A percentile compares a stretch with the other conserved stretches of the same genome.
phyloP scores from a whole-genome alignment of 208 protist species.

The Trypanosoma lewisi region DNA sequence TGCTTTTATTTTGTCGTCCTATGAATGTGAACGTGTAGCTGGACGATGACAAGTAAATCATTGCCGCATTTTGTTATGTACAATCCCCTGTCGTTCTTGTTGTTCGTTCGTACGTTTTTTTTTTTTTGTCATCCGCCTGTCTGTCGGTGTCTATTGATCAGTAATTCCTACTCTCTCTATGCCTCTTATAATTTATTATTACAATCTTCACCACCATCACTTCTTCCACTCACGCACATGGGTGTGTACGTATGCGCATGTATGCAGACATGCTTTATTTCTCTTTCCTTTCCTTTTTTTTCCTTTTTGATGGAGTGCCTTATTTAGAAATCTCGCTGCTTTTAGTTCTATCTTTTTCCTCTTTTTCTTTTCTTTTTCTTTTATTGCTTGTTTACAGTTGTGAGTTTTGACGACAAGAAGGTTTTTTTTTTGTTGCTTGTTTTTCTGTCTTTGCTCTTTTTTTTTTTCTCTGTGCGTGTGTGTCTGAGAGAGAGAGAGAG shows the following conservation, averaged over 20 bases:
- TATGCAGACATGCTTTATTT: not conserved
- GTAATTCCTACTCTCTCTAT: not conserved
- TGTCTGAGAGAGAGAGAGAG: not conserved
- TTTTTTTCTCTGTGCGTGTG: conserved; percentile 6
- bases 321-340: no score
- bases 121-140: not conserved
- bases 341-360: not conserved
- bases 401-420: not conserved
- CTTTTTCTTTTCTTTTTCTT: conserved; percentile 11
- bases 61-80: not conserved
- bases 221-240: no score
- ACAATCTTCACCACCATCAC: no score
- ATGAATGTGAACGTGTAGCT: not conserved
- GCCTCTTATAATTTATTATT: no score
- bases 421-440: not conserved
- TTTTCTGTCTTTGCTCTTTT: conserved; percentile 14
- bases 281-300: not conserved
- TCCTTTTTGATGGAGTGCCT: not conserved
- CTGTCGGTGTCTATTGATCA: not conserved
- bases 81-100: not conserved
- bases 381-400: no score
- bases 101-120: not conserved
- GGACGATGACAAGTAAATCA: not conserved
- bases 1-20: no score
- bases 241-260: not conserved